Base-by-base conservation (phyloP, 768 basidiomycete genomes). In the Macrocybe gigantea region DNA sequence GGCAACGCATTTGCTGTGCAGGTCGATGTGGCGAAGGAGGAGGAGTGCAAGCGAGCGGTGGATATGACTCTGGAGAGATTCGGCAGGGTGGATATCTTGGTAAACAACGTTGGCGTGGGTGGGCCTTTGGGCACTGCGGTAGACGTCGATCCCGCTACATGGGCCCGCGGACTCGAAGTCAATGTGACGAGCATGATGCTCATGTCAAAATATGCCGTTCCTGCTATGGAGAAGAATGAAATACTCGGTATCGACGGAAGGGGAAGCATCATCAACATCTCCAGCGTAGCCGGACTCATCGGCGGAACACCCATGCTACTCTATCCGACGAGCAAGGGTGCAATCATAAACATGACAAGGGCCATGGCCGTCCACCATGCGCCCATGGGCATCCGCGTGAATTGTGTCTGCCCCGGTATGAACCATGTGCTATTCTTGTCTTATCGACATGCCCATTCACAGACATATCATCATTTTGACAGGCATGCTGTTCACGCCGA, bases 361-460 rank as follows among this genome's bases (percentile, higher is more conserved):
- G 70, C 72, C 1, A 73, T 73, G 72, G 72, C 70, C 0, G 64
- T 62, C 1, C 71, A 73, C 46, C 72, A 72, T 52, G 71, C 66
- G 0, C 59, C 64, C 3, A 60, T 61, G 14, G 69, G 68, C 1
- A 72, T 73, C 42, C 60, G 68, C 37, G 69, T 71, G 7, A 71
- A 71, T 36, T 69, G 64, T 51, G 69, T 71, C 8, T 69, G 67
- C 57, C 68, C 69, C 41, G 72, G 72, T 69, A 33, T 15, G 66
- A 49, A 1, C 33, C 14, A 29, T 44, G 13, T 30, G 22, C 22
- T 12, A 36, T 3, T 8, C 12, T 41, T 33, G 5, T 12, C 11
- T 33, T n/a, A n/a, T 22, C 15, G 6, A 40, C 31, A 22, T 30
- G 5, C 12, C 9, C 12, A 7, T 33, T 6, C 40, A 47, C 13